Evolutionary conservation across 2,329 filamentous ascomycete genomes (phyloP), one percentile per base, ranked within the genome.

Genomic region (Biscogniauxia sp.): DNA sequence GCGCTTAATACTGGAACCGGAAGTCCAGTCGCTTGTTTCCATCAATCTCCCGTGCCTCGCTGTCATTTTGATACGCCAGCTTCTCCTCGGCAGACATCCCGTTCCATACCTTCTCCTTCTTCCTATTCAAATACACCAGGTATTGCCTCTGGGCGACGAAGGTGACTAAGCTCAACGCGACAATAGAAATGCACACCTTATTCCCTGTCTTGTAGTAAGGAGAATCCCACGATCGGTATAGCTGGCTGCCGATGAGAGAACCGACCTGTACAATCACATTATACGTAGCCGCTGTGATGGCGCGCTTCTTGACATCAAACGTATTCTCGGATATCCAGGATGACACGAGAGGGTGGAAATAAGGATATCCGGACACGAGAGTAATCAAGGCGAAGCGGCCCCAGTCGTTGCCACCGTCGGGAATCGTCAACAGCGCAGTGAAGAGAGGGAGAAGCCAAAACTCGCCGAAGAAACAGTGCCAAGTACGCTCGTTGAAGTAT

Each of bases 141-240:
- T 75, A 77, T 60, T 79, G 71, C 17, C 82, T 74, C 66, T 84
- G 81, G 1, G 72, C 75, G 32, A 86, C 25, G 53, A 87, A 86
- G 0, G 80, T 66, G 0, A 79, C 70, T 8, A 86, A 67, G 20
- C 80, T 78, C 26, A 84, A 77, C 0, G 76, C 77, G 2, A 80
- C 74, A 54, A 88, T 77, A 1, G 76, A 80, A 23, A 88, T 79
- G 54, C 86, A 77, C 2, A 86, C 80, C 23, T 77, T 82, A 73
- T 88, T 88, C 8, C 85, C 85, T 3, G 45, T 11, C 25, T 55
- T 55, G 53, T 59, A 59, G 19, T 59, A 59, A 2, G 57, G 57
- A 26, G 57, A 55, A 25, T 59, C 57, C 57, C 57, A 59, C 11
- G 53, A 55, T 3, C 83, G 80, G 65, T 86, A 86, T 61, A 86